A percentile compares a stretch with the other conserved stretches of the same genome.
Conservation (phyloP, 2,329 filamentous ascomycete genomes). For the Xylariaceae sp. region DNA sequence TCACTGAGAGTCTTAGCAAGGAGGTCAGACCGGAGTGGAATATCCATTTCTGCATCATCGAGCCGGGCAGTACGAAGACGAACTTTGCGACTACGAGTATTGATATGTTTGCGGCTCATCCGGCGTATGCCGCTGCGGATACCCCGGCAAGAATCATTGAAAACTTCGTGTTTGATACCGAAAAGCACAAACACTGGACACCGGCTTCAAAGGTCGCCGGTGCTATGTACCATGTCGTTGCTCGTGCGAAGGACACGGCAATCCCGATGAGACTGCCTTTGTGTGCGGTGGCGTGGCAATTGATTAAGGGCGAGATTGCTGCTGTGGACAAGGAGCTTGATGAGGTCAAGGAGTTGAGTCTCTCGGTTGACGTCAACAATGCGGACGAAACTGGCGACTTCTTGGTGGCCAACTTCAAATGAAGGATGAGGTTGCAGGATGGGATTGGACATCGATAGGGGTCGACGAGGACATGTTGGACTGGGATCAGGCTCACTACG, state of each 20-base stretch:
- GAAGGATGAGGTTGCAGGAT: neutral
- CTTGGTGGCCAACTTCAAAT: slow-evolving; percentile 3
- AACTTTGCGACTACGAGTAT: slow-evolving; percentile 14
- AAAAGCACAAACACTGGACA: slow-evolving; percentile 15
- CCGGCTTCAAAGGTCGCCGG: slow-evolving; percentile 14
- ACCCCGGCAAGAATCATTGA: slow-evolving; percentile 14
- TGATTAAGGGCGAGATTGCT: slow-evolving; percentile 16
- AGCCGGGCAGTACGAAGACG: slow-evolving; percentile 18
- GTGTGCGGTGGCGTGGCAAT: slow-evolving; percentile 14
- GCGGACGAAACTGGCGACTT: slow-evolving; percentile 13
- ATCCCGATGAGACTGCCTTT: slow-evolving; percentile 18
- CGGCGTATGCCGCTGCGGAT: slow-evolving; percentile 16
- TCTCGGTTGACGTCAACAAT: slow-evolving; percentile 20
- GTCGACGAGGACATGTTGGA: neutral
- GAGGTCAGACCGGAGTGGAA: slow-evolving; percentile 23
- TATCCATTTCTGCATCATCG: slow-evolving; percentile 24
- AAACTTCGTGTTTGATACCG: slow-evolving; percentile 8
- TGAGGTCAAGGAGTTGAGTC: slow-evolving; percentile 15
- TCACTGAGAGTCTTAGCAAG: slow-evolving; percentile 20
- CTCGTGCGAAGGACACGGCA: slow-evolving; percentile 8
- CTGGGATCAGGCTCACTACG: neutral
- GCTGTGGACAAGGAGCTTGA: slow-evolving; percentile 18
- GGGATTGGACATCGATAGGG: neutral
- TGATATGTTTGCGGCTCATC: slow-evolving; percentile 12
- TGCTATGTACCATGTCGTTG: slow-evolving; percentile 20